These are phyloP conservation scores for Sicyos edulis DNA, from an alignment of 306 rosid species.

Conservation along the genomic window DNA sequence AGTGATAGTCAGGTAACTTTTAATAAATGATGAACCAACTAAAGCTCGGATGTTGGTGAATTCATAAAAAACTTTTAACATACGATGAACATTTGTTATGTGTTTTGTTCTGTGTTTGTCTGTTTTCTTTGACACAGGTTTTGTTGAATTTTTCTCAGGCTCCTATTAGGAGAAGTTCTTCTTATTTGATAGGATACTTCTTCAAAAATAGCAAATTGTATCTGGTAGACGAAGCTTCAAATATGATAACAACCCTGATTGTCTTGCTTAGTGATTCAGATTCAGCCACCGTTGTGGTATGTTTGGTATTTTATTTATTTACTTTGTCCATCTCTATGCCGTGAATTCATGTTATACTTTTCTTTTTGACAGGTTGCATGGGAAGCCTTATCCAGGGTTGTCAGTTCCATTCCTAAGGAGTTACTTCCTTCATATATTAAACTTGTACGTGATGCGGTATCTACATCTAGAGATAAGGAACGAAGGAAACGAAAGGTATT, in stretches of 20 bases:
- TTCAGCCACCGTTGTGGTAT: slow-evolving; percentile 69
- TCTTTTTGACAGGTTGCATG: slow-evolving; percentile 55
- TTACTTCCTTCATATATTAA: slow-evolving; percentile 81
- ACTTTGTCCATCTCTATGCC: slow-evolving; percentile 17
- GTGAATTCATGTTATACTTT: slow-evolving; percentile 16
- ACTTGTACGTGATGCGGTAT: slow-evolving; percentile 93
- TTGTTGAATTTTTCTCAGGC: slow-evolving; percentile 51
- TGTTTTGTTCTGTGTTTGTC: not conserved
- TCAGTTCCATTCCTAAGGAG: slow-evolving; percentile 79
- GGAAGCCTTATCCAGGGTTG: slow-evolving; percentile 89
- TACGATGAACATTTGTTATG: slow-evolving; percentile 1
- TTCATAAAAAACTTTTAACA: no score
- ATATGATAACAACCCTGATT: slow-evolving; percentile 77
- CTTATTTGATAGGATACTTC: slow-evolving; percentile 82
- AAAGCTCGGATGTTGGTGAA: no score
- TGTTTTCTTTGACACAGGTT: slow-evolving; percentile 2
- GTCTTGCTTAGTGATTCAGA: slow-evolving; percentile 85
- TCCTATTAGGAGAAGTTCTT: slow-evolving; percentile 61
- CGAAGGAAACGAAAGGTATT: slow-evolving; percentile 92
- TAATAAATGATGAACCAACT: not conserved
- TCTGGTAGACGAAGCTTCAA: slow-evolving; percentile 90
- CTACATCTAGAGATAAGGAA: slow-evolving; percentile 88
- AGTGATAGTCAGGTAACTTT: slow-evolving; percentile 65
- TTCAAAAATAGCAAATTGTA: slow-evolving; percentile 86
- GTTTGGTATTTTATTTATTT: slow-evolving; percentile 27